Percentiles rank a stretch among this genome's conserved stretches.
Evolutionary conservation across 148 eudicot genomes (phyloP).

Genomic region (Chenopodium album): DNA sequence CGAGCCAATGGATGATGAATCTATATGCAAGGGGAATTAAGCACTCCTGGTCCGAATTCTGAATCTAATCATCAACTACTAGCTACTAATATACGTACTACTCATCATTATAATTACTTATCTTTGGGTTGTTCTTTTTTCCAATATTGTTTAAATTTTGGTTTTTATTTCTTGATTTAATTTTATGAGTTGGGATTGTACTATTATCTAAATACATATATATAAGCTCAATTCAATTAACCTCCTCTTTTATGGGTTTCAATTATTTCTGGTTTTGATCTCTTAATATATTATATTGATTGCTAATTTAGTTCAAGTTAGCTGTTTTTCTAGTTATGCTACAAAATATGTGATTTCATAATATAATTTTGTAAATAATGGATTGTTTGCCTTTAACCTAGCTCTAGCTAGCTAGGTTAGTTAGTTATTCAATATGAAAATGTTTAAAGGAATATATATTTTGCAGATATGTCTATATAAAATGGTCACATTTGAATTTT

Average conservation of each 20-base stretch:
- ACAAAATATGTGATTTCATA: not conserved
- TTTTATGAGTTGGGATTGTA: not conserved
- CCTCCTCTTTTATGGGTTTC: not conserved
- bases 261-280: not conserved
- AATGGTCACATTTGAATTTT: no score
- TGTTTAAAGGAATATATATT: not conserved
- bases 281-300: not conserved
- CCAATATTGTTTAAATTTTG: no score
- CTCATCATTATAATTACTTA: not conserved
- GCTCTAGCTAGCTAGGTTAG: no score
- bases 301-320: no score
- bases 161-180: not conserved
- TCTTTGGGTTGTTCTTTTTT: not conserved
- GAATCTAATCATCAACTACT: not conserved
- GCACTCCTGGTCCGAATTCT: slow-evolving; percentile 6
- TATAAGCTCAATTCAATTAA: not conserved
- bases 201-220: not conserved
- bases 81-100: not conserved
- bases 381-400: not conserved
- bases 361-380: not conserved
- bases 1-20: not conserved
- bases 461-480: not conserved
- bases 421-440: not conserved
- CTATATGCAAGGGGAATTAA: slow-evolving; percentile 14
- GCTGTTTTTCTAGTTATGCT: not conserved